Evolutionary conservation across 495 filamentous ascomycete species (phyloP), one percentile per base, ranked within the genome.

Genomic region (Entonaema liquescens): DNA sequence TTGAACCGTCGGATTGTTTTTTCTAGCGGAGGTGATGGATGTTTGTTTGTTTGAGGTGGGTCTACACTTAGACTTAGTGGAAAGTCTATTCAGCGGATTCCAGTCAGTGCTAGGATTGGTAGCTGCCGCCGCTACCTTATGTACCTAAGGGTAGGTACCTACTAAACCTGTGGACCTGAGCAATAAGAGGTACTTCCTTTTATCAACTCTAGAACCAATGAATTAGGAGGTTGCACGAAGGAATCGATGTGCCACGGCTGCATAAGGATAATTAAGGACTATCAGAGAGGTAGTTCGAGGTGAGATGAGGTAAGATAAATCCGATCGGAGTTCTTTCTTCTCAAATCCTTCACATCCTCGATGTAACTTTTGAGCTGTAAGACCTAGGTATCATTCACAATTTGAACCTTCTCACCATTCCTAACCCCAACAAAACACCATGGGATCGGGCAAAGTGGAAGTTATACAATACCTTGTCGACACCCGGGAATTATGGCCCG

Each of bases 401-500:
- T 29, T 53, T 53, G 49, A 29, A 29, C 12, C 26, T 53, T 25
- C 26, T 53, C 49, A 26, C 15, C 26, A 53, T 28, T 28, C 49
- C 49, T 29, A 53, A 53, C 26, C 52, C 52, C 28, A 19, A 12
- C 53, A 12, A 58, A 59, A 42, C 36, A 70, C 29, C 38, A 77
- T 77, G 75, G 59, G 60, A 40, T 74, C 73, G 33, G 60, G 40
- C 19, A 69, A 71, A 49, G 64, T 70, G 11, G 50, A 77, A 31
- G 56, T 83, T 35, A 77, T 79, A 53, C 83, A 84, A 68, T 85
- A 83, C 77, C 76, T 84, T 50, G 74, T 85, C 58, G 82, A 85
- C 73, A 85, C 83, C 23, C 78, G 82, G 19, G 15, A 50, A 23
- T 78, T 82, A 78, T 85, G 74, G 71, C 82, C 82, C 40, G 64